Evolutionary conservation across 2,329 filamentous ascomycete species (phyloP), one percentile per base, ranked within the genome.

Genomic region (Teratosphaeria pseudoeucalypti): DNA sequence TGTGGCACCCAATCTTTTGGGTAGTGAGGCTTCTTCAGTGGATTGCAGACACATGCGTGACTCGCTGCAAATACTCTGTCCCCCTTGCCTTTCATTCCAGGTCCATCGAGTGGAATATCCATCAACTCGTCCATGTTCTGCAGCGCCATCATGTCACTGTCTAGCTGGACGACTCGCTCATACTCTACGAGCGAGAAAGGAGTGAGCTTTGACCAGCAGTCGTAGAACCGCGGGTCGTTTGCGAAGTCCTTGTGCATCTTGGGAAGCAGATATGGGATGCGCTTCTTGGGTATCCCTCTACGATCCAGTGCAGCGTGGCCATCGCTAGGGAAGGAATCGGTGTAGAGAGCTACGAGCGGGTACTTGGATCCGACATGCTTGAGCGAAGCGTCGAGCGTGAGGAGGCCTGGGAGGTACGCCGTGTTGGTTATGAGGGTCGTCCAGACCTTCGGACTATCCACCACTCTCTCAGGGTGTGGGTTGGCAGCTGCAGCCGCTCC

Each of bases 61-160:
- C 85, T 85, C 4, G 90, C 89, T 1, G 89, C 90, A 73, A 95
- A 92, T 37, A 95, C 88, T 53, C 82, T 80, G 53, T 79, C 71
- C 26, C 87, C 84, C 19, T 75, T 76, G 11, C 80, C 84, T 1
- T 67, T 76, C 60, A 78, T 61, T 52, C 75, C 76, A 0, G 82
- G 77, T 23, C 76, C 70, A 73, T 92, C 89, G 54, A 95, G 82
- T 62, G 83, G 77, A 56, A 95, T 67, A n/a, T 89, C 84, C 89
- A 95, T 95, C 65, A 95, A 78, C 76, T 95, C 90, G 72, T 95
- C 91, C 89, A 96, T 95, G 74, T 95, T 95, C 68, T 80, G 80
- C 64, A 86, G 75, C 7, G 90, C 85, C 56, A 95, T 76, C 90
- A 95, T 95, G 76, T 96, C 91, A 69, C 86, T 88, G 75, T 96